These are phyloP conservation scores for Spinellus fusiger DNA, from an alignment of 192 early-diverging fungal species.

Conservation along the genomic window DNA sequence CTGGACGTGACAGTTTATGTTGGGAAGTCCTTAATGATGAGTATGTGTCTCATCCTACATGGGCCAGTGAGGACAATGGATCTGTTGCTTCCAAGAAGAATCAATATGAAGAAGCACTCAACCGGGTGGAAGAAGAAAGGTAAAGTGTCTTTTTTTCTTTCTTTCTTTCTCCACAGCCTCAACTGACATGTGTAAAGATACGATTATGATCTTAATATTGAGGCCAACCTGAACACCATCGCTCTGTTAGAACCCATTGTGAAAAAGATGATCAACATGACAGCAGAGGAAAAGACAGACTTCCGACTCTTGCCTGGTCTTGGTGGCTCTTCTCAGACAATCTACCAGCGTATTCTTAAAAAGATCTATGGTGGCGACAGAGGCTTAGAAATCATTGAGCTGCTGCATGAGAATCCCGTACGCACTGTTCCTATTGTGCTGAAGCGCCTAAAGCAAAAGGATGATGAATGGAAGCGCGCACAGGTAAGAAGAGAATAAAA, in stretches of 20 bases:
- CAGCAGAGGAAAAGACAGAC: constrained; percentile 64
- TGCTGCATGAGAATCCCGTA: constrained; percentile 84
- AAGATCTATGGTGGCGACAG: constrained; percentile 89
- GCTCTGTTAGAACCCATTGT: constrained; percentile 83
- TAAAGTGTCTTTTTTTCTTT: constrained; percentile 29
- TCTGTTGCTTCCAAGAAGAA: constrained; percentile 91
- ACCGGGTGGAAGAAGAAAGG: constrained; percentile 93
- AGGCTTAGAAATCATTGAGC: constrained; percentile 83
- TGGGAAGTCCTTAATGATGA: constrained; percentile 93
- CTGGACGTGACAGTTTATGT: constrained; percentile 85
- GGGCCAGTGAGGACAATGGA: constrained; percentile 82
- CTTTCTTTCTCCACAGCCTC: too few species aligned
- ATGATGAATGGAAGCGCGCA: constrained; percentile 92
- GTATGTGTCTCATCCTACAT: constrained; percentile 91
- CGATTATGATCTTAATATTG: constrained; percentile 96
- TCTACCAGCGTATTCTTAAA: constrained; percentile 85
- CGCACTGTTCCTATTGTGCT: constrained; percentile 89
- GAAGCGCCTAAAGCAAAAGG: constrained; percentile 93
- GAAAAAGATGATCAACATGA: constrained; percentile 72
- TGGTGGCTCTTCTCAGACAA: constrained; percentile 76
- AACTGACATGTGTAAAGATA: constrained; percentile 38
- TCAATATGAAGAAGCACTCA: constrained; percentile 82
- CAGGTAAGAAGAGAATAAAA: constrained; percentile 75
- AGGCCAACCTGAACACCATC: constrained; percentile 87
- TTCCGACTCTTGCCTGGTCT: constrained; percentile 72